These are phyloP conservation scores for Epithele typhae DNA, from an alignment of 768 basidiomycete species.

Conservation along the genomic window DNA sequence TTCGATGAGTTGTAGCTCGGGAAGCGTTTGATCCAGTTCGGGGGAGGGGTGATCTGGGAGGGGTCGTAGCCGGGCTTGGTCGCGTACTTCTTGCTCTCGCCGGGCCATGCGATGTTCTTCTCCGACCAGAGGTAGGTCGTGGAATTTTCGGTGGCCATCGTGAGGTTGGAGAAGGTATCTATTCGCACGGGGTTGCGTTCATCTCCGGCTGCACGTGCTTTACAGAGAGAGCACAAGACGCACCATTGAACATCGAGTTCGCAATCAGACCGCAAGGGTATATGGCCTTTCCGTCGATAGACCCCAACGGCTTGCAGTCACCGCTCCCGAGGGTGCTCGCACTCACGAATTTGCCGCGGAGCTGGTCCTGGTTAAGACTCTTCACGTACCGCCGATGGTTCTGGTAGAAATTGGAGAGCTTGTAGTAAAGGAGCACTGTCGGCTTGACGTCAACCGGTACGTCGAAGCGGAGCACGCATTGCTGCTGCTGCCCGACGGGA, in stretches of 20 bases:
- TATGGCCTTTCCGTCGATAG: constrained; percentile 47
- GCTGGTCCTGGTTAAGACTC: constrained; percentile 79
- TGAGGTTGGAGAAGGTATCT: constrained; percentile 79
- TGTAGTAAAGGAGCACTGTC: constrained; percentile 92
- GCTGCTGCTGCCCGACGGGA: constrained; percentile 34
- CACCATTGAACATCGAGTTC: constrained; percentile 95
- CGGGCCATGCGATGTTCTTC: constrained; percentile 91
- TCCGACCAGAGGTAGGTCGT: constrained; percentile 68
- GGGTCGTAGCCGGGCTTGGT: constrained; percentile 55
- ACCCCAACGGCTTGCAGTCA: constrained; percentile 85
- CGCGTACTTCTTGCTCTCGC: constrained; percentile 88
- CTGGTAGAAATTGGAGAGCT: constrained; percentile 94
- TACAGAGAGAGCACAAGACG: constrained; percentile 17
- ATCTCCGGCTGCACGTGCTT: background rate
- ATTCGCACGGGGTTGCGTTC: no score
- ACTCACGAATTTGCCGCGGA: constrained; percentile 66
- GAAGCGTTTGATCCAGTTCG: constrained; percentile 79
- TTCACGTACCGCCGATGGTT: constrained; percentile 98
- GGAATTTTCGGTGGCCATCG: constrained; percentile 39
- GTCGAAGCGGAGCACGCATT: constrained; percentile 80
- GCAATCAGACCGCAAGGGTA: constrained; percentile 98
- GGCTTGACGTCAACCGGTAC: constrained; percentile 71
- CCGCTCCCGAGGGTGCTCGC: constrained; percentile 49
- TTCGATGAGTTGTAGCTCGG: constrained; percentile 66
- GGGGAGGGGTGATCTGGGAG: constrained; percentile 81